phyloP scores from a whole-genome alignment of 2,329 filamentous ascomycete species.

The Colletotrichum gloeosporioides region DNA sequence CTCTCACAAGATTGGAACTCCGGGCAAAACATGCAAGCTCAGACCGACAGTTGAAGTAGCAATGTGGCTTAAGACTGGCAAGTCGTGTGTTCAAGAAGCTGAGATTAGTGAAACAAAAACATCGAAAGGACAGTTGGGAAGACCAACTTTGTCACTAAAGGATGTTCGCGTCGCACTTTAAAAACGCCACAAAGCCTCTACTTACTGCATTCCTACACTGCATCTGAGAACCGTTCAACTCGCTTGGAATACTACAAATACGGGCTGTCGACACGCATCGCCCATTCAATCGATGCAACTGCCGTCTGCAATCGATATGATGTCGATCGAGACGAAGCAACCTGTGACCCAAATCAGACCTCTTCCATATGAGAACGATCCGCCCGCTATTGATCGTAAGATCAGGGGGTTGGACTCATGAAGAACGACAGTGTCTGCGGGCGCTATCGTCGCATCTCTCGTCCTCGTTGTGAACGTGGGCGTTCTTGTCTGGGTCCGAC shows the following conservation, averaged over 20 bases:
- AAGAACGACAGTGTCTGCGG: not conserved
- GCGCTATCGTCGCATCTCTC: not conserved
- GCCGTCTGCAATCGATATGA: not conserved
- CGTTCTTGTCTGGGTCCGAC: not conserved
- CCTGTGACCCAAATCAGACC: not conserved
- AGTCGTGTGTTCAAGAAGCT: not conserved
- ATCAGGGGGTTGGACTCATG: not conserved
- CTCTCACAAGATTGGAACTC: not conserved
- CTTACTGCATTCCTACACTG: not conserved
- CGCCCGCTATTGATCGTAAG: not conserved
- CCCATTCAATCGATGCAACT: not conserved
- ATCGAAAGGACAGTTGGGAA: not conserved
- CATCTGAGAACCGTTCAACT: not conserved
- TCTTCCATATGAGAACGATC: not conserved
- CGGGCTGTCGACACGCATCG: not conserved
- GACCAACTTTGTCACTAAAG: not conserved
- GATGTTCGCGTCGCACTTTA: not conserved
- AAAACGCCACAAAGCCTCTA: not conserved
- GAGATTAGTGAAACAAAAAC: not conserved
- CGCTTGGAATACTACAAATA: not conserved
- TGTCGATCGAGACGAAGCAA: not conserved
- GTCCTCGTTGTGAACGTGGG: not conserved
- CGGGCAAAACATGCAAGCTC: not conserved
- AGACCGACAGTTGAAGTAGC: not conserved
- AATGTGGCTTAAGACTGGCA: not conserved